phyloP scores from a whole-genome alignment of 2,329 filamentous ascomycete species.

The Nothophoma quercina region DNA sequence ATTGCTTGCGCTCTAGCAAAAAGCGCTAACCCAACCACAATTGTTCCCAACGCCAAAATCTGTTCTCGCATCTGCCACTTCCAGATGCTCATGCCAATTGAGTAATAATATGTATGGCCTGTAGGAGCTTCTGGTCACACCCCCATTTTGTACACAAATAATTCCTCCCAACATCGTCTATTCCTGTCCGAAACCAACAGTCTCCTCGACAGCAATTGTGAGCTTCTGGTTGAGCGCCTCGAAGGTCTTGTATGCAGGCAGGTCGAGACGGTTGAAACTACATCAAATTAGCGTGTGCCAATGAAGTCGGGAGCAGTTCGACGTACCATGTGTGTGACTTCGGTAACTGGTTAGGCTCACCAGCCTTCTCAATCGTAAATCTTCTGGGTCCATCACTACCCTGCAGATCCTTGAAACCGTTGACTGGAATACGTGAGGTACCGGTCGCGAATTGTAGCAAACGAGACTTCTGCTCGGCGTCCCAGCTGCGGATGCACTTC shows the following conservation, averaged over 20 bases:
- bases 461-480: constrained; percentile 97
- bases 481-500: constrained; percentile 96
- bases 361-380: constrained; percentile 98
- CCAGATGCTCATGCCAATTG: constrained; percentile 5
- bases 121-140: background rate
- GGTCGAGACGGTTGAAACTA: constrained; percentile 96
- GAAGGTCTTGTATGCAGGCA: constrained; percentile 89
- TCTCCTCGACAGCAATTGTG: constrained; percentile 97
- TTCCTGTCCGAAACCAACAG: constrained; percentile 98
- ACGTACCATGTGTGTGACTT: constrained; percentile 98
- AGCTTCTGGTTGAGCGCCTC: constrained; percentile 88
- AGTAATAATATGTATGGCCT: constrained; percentile 11
- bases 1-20: constrained; percentile 7
- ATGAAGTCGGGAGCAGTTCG: background rate
- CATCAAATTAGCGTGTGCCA: constrained; percentile 1
- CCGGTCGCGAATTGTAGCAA: constrained; percentile 96
- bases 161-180: constrained; percentile 50
- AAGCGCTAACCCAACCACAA: constrained; percentile 5
- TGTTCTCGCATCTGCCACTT: background rate
- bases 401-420: constrained; percentile 98
- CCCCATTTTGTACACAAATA: constrained; percentile 12
- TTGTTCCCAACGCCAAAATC: constrained; percentile 3
- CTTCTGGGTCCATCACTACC: constrained; percentile 93
- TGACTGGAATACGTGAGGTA: constrained; percentile 96
- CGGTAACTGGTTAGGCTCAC: constrained; percentile 86